A percentile compares a stretch with the other conserved stretches of the same genome.
These are phyloP conservation scores for Malassezia cuniculi DNA, from an alignment of 1,284 basidiomycete genomes.

Conservation along the genomic window DNA sequence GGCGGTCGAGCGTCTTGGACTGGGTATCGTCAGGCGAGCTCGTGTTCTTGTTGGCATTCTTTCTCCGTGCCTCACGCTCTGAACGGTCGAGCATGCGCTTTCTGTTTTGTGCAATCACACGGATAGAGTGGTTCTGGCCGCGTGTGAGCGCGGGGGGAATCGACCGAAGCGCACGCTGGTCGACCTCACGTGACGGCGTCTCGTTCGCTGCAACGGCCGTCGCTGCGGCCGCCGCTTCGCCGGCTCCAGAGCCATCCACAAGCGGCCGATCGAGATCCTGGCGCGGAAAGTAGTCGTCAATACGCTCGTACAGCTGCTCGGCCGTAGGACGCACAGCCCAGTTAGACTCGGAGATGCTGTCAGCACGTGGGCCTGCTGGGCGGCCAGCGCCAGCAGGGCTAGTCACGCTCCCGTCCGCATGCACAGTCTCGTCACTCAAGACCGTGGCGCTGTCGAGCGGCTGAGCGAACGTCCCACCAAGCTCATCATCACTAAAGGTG, in stretches of 20 bases:
- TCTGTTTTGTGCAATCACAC: conserved; percentile 64
- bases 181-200: no score
- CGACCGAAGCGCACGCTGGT: neutral
- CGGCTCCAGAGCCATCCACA: conserved; percentile 53
- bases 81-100: conserved; percentile 39
- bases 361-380: neutral
- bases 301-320: conserved; percentile 81
- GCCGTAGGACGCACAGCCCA: conserved; percentile 68
- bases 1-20: conserved; percentile 53
- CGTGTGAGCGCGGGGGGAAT: conserved; percentile 16
- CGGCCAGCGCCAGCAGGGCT: neutral
- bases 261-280: conserved; percentile 93
- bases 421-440: neutral
- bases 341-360: conserved; percentile 4
- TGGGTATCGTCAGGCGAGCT: conserved; percentile 44
- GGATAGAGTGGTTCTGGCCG: conserved; percentile 68
- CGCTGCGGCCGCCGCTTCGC: conserved; percentile 7
- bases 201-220: neutral
- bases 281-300: conserved; percentile 89
- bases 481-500: conserved; percentile 10
- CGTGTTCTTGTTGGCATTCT: conserved; percentile 45
- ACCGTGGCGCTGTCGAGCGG: conserved; percentile 11
- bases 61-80: conserved; percentile 44
- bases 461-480: conserved; percentile 15
- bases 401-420: conserved; percentile 1